These are phyloP conservation scores for Carex scoparia DNA, from an alignment of 176 grass and related monocot species.

Conservation along the genomic window DNA sequence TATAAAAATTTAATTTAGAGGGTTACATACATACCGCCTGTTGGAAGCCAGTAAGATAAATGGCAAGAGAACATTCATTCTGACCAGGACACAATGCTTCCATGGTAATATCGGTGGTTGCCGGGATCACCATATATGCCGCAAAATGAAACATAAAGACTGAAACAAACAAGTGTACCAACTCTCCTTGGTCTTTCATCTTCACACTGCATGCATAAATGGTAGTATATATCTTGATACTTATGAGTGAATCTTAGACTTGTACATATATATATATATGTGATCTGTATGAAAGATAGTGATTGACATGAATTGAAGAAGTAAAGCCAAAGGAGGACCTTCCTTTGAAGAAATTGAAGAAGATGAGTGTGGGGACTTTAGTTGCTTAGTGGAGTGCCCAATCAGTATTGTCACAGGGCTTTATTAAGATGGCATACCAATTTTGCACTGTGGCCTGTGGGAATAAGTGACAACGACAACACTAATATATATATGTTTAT, in stretches of 20 bases:
- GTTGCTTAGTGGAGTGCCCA: not conserved
- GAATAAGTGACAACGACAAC: not conserved
- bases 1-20: not conserved
- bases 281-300: no score
- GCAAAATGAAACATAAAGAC: constrained; percentile 72
- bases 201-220: not conserved
- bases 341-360: not conserved
- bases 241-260: no score
- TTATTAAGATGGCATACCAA: not conserved
- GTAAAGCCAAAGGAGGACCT: constrained; percentile 7
- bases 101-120: constrained; percentile 76
- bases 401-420: not conserved
- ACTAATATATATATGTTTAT: not conserved
- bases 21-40: constrained; percentile 44
- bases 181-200: constrained; percentile 50
- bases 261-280: no score
- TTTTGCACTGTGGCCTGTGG: not conserved
- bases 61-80: constrained; percentile 75
- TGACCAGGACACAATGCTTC: constrained; percentile 62
- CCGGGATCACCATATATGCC: constrained; percentile 69
- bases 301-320: not conserved
- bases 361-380: not conserved
- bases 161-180: constrained; percentile 54
- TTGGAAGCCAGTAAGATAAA: constrained; percentile 81
- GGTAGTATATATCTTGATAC: no score